A percentile compares a stretch with the other conserved stretches of the same genome.
phyloP scores from a whole-genome alignment of 305 asterid genomes.

The Fraxinus sp. region DNA sequence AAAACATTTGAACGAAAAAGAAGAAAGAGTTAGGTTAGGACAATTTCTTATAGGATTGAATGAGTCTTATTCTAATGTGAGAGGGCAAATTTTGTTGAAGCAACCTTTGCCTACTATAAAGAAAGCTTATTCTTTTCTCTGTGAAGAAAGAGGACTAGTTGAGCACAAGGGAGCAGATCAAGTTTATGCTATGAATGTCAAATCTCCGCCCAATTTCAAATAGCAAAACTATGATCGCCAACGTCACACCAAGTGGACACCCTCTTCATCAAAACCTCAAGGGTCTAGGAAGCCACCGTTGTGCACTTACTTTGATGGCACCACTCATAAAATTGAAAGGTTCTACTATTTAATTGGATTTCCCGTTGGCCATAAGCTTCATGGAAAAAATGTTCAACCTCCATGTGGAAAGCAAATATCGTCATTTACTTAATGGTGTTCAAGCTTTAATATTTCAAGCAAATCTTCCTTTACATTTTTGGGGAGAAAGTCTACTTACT shows the following conservation, averaged over 20 bases:
- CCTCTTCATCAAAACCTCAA: not conserved
- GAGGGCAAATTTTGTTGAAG: not conserved
- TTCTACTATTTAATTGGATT: not conserved
- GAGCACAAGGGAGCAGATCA: not conserved
- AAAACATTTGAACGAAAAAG: not conserved
- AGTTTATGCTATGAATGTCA: not conserved
- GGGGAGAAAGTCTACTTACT: not conserved
- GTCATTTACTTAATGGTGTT: not conserved
- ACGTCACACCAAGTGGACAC: not conserved
- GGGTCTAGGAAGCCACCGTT: not conserved
- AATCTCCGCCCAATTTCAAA: not conserved
- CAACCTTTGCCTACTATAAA: not conserved
- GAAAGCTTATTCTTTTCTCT: not conserved
- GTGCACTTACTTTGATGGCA: not conserved
- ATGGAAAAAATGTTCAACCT: not conserved
- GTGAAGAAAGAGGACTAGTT: not conserved
- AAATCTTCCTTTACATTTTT: not conserved
- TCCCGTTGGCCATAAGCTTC: not conserved
- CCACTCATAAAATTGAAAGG: not conserved
- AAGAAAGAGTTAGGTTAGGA: not conserved
- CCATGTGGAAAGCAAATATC: not conserved
- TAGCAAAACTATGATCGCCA: not conserved
- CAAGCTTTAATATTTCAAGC: not conserved
- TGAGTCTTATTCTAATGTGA: not conserved
- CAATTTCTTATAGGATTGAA: not conserved